Evolutionary conservation across 441 rosid species (phyloP).

Genomic region (Erodium texanum): DNA sequence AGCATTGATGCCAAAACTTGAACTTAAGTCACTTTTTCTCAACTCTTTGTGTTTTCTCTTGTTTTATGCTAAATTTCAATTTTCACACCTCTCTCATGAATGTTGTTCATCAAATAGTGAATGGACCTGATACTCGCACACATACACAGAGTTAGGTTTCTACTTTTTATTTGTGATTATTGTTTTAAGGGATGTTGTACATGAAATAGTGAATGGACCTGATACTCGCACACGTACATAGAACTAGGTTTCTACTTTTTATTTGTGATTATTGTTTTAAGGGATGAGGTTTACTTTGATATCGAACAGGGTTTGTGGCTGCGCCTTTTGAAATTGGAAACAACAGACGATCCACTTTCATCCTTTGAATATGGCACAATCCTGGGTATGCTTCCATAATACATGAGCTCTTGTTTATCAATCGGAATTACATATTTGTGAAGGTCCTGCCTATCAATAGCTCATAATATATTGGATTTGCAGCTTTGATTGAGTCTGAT

Average conservation of each 20-base stretch:
- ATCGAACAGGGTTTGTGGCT: constrained; percentile 80
- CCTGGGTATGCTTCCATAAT: constrained; percentile 46
- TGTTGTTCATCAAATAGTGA: background rate
- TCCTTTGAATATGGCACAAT: constrained; percentile 97
- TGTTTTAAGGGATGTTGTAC: background rate
- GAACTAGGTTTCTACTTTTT: background rate
- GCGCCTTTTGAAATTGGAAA: constrained; percentile 82
- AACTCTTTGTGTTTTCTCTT: background rate
- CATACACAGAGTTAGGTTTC: background rate
- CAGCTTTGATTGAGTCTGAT: constrained; percentile 98
- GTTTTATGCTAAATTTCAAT: background rate
- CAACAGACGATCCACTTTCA: constrained; percentile 97
- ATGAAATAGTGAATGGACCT: too few species aligned
- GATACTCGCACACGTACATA: background rate
- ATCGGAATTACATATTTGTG: constrained; percentile 13
- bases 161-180: constrained; percentile 1
- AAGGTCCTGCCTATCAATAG: constrained; percentile 19
- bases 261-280: constrained; percentile 2
- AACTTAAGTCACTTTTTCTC: background rate
- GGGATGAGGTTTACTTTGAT: constrained; percentile 20
- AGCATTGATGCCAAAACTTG: background rate
- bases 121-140: background rate
- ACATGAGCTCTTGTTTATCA: constrained; percentile 1
- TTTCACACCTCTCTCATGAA: background rate
- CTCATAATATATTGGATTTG: constrained; percentile 23